A percentile compares a stretch with the other conserved stretches of the same genome.
Evolutionary conservation across 1,284 basidiomycete genomes (phyloP).

Genomic region (Cutaneotrichosporon daszewskae): DNA sequence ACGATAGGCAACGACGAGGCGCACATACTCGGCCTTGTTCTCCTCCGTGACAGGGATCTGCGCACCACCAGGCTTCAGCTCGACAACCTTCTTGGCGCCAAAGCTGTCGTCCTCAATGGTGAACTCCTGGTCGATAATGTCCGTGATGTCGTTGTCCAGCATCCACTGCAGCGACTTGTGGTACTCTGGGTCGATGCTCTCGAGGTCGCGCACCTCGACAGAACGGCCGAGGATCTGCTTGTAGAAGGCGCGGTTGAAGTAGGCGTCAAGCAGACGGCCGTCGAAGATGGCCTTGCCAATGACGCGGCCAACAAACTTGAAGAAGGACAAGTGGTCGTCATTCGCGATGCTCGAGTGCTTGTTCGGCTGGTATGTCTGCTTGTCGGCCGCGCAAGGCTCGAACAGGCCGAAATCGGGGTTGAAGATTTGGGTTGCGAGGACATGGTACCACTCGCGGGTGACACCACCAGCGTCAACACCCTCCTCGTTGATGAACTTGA

Average conservation of each 20-base stretch:
- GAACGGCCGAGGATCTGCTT: slow-evolving; percentile 84
- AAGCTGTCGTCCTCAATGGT: slow-evolving; percentile 60
- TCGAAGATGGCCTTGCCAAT: slow-evolving; percentile 91
- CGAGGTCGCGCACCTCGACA: slow-evolving; percentile 88
- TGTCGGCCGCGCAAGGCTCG: slow-evolving; percentile 92
- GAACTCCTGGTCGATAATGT: slow-evolving; percentile 48
- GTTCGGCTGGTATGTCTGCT: slow-evolving; percentile 92
- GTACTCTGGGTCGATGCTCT: slow-evolving; percentile 91
- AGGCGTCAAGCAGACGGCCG: slow-evolving; percentile 90
- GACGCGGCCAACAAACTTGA: slow-evolving; percentile 97
- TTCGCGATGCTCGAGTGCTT: slow-evolving; percentile 74
- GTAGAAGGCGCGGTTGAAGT: slow-evolving; percentile 94
- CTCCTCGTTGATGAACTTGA: slow-evolving; percentile 95
- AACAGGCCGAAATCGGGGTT: slow-evolving; percentile 95
- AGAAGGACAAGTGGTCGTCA: slow-evolving; percentile 91
- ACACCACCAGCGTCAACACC: slow-evolving; percentile 98
- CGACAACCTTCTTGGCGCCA: slow-evolving; percentile 77
- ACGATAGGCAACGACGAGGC: slow-evolving; percentile 67
- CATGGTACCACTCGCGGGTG: slow-evolving; percentile 97
- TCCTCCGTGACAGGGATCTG: slow-evolving; percentile 81
- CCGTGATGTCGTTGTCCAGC: slow-evolving; percentile 48
- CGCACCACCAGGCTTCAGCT: slow-evolving; percentile 78
- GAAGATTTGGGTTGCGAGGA: slow-evolving; percentile 97
- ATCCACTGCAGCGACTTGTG: slow-evolving; percentile 50
- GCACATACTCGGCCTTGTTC: slow-evolving; percentile 97